Percentiles rank a stretch among this genome's conserved stretches.
These are phyloP conservation scores for Aspergillus alliaceus DNA, from an alignment of 2,329 filamentous ascomycete species.

Conservation along the genomic window DNA sequence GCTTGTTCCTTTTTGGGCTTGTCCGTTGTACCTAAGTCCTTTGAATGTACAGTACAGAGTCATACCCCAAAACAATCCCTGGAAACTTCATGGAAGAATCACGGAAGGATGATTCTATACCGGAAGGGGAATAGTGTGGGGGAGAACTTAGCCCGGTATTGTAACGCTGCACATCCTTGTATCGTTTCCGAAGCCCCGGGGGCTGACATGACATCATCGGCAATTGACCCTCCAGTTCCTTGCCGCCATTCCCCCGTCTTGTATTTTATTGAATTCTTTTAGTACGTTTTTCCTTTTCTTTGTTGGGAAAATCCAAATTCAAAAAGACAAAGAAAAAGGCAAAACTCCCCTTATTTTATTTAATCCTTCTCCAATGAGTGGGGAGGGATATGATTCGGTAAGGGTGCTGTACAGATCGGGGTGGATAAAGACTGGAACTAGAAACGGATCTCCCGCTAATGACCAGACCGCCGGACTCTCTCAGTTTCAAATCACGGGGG, in stretches of 20 bases:
- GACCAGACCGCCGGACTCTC: conserved; percentile 28
- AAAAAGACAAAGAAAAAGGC: no score
- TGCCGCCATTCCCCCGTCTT: background rate
- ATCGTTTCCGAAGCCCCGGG: background rate
- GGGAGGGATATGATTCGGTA: no score
- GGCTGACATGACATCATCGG: background rate
- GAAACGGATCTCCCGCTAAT: conserved; percentile 27
- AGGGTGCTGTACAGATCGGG: no score
- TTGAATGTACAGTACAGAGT: no score
- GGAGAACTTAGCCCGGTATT: background rate
- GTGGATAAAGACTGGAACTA: conserved; percentile 5
- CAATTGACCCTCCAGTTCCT: background rate
- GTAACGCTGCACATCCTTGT: background rate
- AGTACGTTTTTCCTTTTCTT: no score
- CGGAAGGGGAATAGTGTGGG: conserved; percentile 2
- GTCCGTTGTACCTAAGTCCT: no score
- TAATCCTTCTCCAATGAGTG: no score
- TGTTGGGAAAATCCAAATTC: no score
- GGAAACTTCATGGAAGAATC: no score
- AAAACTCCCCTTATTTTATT: no score
- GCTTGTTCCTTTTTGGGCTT: no score
- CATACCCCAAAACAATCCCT: no score
- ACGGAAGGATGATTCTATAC: background rate
- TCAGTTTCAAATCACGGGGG: conserved; percentile 6
- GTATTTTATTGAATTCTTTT: background rate